A percentile compares a stretch with the other conserved stretches of the same genome.
These are phyloP conservation scores for Isabelozyma rhagii DNA, from an alignment of 805 yeast genomes.

Conservation along the genomic window DNA sequence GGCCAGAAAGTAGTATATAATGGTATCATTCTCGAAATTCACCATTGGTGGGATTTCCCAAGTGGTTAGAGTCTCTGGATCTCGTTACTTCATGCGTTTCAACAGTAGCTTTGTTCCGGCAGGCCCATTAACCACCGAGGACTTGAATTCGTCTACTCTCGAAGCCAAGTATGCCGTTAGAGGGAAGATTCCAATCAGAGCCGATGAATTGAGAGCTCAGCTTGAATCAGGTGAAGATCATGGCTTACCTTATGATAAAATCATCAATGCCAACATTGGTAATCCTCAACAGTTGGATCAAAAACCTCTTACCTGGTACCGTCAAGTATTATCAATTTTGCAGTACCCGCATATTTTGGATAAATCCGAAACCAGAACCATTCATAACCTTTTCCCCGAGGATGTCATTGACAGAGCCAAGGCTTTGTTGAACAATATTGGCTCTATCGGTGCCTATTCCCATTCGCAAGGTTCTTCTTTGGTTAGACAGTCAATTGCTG, in stretches of 20 bases:
- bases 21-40: background rate
- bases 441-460: constrained; percentile 94
- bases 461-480: constrained; percentile 82
- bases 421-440: constrained; percentile 55
- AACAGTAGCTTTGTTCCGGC: constrained; percentile 8
- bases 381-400: constrained; percentile 40
- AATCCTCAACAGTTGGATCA: constrained; percentile 97
- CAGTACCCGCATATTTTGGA: constrained; percentile 75
- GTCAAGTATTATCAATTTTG: constrained; percentile 82
- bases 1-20: background rate
- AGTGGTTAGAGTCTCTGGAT: background rate
- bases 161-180: constrained; percentile 95
- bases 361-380: constrained; percentile 21
- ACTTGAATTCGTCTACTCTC: constrained; percentile 70
- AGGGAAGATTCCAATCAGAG: constrained; percentile 89
- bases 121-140: constrained; percentile 22
- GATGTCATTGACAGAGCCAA: constrained; percentile 79
- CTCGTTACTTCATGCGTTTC: background rate
- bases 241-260: constrained; percentile 70
- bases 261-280: constrained; percentile 92
- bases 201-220: constrained; percentile 72
- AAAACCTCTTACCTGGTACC: constrained; percentile 89
- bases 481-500: constrained; percentile 75
- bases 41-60: background rate
- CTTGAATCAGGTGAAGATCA: constrained; percentile 44